Evolutionary conservation across 2,329 filamentous ascomycete genomes (phyloP).

Genomic region (Trichoderma brevicompactum): DNA sequence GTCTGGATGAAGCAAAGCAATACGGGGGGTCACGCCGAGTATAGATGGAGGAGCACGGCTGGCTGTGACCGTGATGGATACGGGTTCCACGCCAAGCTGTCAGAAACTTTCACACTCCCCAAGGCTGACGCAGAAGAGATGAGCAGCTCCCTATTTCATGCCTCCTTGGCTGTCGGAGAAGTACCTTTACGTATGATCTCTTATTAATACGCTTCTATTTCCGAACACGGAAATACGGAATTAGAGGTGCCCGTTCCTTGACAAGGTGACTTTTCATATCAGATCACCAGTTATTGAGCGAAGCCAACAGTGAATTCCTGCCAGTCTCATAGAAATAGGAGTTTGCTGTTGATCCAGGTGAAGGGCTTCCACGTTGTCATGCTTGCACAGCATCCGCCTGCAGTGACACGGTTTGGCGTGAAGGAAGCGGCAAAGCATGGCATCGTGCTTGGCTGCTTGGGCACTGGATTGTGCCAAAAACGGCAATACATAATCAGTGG

Average conservation of each 20-base stretch:
- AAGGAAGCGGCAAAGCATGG: background rate
- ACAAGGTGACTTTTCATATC: background rate
- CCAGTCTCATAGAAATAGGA: background rate
- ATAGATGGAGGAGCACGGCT: background rate
- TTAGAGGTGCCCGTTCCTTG: background rate
- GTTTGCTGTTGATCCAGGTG: background rate
- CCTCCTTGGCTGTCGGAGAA: background rate
- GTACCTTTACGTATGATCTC: background rate
- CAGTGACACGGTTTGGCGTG: background rate
- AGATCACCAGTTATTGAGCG: background rate
- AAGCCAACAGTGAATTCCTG: background rate
- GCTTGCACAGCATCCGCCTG: background rate
- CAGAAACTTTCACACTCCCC: background rate
- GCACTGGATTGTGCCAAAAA: background rate
- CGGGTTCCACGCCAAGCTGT: conserved; percentile 16
- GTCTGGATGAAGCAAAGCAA: background rate
- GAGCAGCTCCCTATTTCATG: conserved; percentile 5
- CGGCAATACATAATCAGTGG: conserved; percentile 7
- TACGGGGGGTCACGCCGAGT: background rate
- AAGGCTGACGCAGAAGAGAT: background rate
- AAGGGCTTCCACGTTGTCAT: background rate
- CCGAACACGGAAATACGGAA: conserved; percentile 19
- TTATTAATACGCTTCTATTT: conserved; percentile 19
- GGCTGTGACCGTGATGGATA: background rate
- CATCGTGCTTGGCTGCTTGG: background rate